Conservation (phyloP, 2,329 filamentous ascomycete genomes). For the Botryotinia globosa region DNA sequence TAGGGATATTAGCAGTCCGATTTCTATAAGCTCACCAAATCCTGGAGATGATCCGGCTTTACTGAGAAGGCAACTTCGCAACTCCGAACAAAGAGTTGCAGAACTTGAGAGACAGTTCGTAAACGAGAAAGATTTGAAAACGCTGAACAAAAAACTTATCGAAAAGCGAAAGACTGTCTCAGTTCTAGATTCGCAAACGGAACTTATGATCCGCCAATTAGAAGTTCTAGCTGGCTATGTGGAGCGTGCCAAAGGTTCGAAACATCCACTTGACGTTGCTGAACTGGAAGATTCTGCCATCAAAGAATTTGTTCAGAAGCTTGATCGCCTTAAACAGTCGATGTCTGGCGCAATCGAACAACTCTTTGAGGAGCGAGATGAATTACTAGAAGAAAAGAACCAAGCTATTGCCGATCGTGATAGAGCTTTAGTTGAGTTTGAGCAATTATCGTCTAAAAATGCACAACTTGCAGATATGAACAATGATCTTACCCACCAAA, state of each 20-base stretch:
- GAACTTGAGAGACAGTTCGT: constrained; percentile 80
- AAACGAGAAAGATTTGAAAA: constrained; percentile 49
- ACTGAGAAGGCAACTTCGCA: constrained; percentile 72
- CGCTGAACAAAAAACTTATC: constrained; percentile 79
- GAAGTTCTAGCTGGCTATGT: constrained; percentile 87
- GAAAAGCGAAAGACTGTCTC: constrained; percentile 97
- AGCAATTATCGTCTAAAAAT: constrained; percentile 91
- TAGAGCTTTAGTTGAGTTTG: constrained; percentile 90
- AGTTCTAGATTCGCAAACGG: constrained; percentile 87
- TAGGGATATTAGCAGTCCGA: constrained; percentile 70
- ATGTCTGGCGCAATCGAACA: constrained; percentile 59
- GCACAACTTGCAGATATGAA: constrained; percentile 92
- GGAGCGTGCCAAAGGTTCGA: constrained; percentile 78
- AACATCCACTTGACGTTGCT: constrained; percentile 73
- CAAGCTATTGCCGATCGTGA: constrained; percentile 83
- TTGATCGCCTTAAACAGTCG: constrained; percentile 58
- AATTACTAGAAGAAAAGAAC: constrained; percentile 79
- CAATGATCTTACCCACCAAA: constrained; percentile 89
- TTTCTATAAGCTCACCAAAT: constrained; percentile 57
- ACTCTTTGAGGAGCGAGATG: constrained; percentile 69
- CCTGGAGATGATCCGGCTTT: constrained; percentile 61
- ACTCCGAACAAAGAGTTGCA: constrained; percentile 78
- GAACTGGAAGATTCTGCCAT: constrained; percentile 87
- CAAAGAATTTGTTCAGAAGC: constrained; percentile 80
- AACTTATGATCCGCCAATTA: constrained; percentile 90